phyloP scores from a whole-genome alignment of 2,329 filamentous ascomycete genomes.

The Helminthosporium solani region DNA sequence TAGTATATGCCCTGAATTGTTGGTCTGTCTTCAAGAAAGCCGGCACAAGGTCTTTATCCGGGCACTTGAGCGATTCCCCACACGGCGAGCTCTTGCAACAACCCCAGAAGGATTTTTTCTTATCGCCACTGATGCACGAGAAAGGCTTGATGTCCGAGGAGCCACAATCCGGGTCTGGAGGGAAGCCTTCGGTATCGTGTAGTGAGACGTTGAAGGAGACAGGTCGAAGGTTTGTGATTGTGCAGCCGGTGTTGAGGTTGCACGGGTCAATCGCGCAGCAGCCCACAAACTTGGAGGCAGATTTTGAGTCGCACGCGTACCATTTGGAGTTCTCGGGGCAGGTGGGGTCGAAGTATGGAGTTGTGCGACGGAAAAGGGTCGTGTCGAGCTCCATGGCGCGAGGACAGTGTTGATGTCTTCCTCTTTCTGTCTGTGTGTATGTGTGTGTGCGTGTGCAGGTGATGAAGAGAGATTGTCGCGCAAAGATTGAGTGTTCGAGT shows the following conservation, averaged over 20 bases:
- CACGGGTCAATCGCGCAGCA: slow-evolving; percentile 45
- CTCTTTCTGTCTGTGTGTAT: too few species aligned
- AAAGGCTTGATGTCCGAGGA: slow-evolving; percentile 32
- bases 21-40: slow-evolving; percentile 26
- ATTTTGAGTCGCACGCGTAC: slow-evolving; percentile 24
- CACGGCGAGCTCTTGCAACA: slow-evolving; percentile 45
- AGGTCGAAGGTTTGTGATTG: slow-evolving; percentile 32
- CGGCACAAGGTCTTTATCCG: slow-evolving; percentile 24
- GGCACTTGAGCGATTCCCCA: slow-evolving; percentile 26
- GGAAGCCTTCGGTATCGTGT: slow-evolving; percentile 26
- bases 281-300: slow-evolving; percentile 40
- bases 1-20: slow-evolving; percentile 19
- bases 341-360: slow-evolving; percentile 13
- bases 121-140: slow-evolving; percentile 11
- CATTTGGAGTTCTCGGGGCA: slow-evolving; percentile 25
- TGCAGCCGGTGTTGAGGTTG: slow-evolving; percentile 40
- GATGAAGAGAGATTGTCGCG: too few species aligned
- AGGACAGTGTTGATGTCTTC: too few species aligned
- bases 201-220: slow-evolving; percentile 36
- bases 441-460: too few species aligned
- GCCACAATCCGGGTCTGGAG: slow-evolving; percentile 35
- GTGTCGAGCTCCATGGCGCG: background rate
- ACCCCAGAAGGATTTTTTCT: slow-evolving; percentile 34
- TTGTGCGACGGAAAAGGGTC: background rate
- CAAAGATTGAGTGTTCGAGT: too few species aligned